These are phyloP conservation scores for Colletotrichum spinosum DNA, from an alignment of 2,329 filamentous ascomycete genomes.

Conservation along the genomic window DNA sequence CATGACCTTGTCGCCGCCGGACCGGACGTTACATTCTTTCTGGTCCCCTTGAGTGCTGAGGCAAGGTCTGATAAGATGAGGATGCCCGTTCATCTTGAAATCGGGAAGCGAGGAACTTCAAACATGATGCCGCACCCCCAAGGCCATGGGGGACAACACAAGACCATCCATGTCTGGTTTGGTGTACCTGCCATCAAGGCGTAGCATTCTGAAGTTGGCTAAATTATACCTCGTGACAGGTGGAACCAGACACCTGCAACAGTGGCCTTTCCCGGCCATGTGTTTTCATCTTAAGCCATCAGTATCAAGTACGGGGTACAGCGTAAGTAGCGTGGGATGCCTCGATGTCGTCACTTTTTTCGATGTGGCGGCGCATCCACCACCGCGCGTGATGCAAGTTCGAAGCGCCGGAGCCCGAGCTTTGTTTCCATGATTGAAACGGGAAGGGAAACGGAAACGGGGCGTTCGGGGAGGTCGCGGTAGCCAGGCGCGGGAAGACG, in stretches of 20 bases:
- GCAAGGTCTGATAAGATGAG: conserved; percentile 33
- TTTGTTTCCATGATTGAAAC: neutral
- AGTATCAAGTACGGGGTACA: too few species aligned
- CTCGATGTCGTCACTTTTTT: conserved; percentile 3
- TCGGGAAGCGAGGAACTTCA: conserved; percentile 18
- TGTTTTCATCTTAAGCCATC: neutral
- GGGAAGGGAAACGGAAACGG: conserved; percentile 2
- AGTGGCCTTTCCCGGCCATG: neutral
- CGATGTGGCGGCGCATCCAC: conserved; percentile 8
- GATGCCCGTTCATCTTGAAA: conserved; percentile 32
- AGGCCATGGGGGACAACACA: neutral
- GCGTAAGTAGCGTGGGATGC: neutral
- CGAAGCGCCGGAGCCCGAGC: neutral
- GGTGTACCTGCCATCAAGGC: neutral
- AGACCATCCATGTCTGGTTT: conserved; percentile 18
- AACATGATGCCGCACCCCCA: conserved; percentile 11
- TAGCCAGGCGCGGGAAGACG: conserved; percentile 11
- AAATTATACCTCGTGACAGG: conserved; percentile 26
- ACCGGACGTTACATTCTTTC: conserved; percentile 30
- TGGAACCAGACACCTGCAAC: conserved; percentile 22
- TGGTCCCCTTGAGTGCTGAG: conserved; percentile 20
- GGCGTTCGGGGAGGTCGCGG: conserved; percentile 25
- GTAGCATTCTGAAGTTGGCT: conserved; percentile 22
- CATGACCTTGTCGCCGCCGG: conserved; percentile 4
- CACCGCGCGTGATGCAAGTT: conserved; percentile 10